These are phyloP conservation scores for Eimeria acervulina DNA, from an alignment of 169 alveolate genomes.

Conservation along the genomic window DNA sequence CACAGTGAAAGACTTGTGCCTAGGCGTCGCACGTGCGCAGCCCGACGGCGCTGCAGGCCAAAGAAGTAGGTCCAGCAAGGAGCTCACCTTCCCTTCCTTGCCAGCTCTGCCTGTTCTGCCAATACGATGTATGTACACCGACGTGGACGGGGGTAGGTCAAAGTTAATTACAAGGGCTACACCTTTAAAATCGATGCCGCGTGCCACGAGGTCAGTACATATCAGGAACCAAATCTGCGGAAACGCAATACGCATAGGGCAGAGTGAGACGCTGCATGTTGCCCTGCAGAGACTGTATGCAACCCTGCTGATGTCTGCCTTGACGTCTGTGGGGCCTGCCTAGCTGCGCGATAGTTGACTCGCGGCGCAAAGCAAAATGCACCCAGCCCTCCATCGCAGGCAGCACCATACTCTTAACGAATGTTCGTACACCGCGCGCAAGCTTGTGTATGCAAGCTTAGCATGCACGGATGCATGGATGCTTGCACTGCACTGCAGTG, in stretches of 20 bases:
- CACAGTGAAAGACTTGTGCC: neutral
- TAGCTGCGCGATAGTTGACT: neutral
- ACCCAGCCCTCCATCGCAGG: too few species aligned
- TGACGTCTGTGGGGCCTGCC: neutral
- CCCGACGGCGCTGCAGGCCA: neutral
- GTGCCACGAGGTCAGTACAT: conserved; percentile 97
- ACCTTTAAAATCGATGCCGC: conserved; percentile 98
- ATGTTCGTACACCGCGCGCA: too few species aligned
- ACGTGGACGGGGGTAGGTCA: conserved; percentile 97
- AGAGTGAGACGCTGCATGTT: neutral
- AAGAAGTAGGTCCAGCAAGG: neutral
- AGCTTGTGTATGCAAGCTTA: too few species aligned
- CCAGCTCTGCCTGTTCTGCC: conserved; percentile 99
- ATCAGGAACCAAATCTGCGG: conserved; percentile 94
- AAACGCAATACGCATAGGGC: neutral
- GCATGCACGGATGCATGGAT: neutral
- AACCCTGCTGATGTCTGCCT: neutral
- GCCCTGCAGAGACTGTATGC: neutral
- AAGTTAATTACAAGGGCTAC: conserved; percentile 97
- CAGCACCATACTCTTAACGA: too few species aligned
- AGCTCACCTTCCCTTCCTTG: conserved; percentile 88
- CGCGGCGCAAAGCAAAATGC: neutral
- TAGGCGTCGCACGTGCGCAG: neutral
- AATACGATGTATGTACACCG: conserved; percentile 97
- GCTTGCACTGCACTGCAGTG: neutral